Conservation (phyloP, 1,284 basidiomycete species). For the Tilletia horrida region DNA sequence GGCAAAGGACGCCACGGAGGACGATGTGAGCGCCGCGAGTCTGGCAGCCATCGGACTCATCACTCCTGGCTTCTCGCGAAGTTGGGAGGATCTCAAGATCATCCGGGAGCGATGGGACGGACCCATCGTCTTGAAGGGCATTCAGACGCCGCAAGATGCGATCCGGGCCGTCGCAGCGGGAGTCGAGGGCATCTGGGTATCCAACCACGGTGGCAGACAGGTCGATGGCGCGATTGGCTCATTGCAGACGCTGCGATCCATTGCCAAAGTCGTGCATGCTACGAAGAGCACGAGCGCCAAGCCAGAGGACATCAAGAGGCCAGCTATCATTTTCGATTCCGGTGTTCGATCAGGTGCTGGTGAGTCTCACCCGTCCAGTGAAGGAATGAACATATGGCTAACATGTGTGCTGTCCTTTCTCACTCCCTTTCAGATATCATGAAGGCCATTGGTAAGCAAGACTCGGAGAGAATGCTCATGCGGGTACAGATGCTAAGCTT, state of each 20-base stretch:
- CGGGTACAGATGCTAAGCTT: too few relatives aligned
- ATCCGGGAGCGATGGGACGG: slow-evolving; percentile 40
- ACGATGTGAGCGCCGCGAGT: slow-evolving; percentile 39
- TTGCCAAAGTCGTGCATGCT: slow-evolving; percentile 29
- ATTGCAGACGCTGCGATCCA: slow-evolving; percentile 40
- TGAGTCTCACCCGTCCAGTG: not conserved
- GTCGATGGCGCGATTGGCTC: slow-evolving; percentile 46
- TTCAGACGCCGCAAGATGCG: slow-evolving; percentile 42
- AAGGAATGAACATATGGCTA: not conserved
- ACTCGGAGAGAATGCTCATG: not conserved
- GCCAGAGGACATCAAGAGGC: slow-evolving; percentile 26
- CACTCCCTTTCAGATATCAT: slow-evolving; percentile 29
- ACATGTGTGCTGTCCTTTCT: not conserved
- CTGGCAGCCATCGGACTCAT: slow-evolving; percentile 39
- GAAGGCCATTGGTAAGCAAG: slow-evolving; percentile 35
- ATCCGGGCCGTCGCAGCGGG: slow-evolving; percentile 40
- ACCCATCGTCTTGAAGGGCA: slow-evolving; percentile 50
- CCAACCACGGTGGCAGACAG: slow-evolving; percentile 51
- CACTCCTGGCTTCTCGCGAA: slow-evolving; percentile 39
- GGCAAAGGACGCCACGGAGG: slow-evolving; percentile 30
- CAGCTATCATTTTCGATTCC: slow-evolving; percentile 44
- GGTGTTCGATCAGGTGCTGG: slow-evolving; percentile 41
- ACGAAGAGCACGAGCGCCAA: slow-evolving; percentile 18
- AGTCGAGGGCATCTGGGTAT: slow-evolving; percentile 49
- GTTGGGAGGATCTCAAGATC: slow-evolving; percentile 41